Base-by-base conservation (phyloP, 495 filamentous ascomycete genomes). In the Daldinia grandis region DNA sequence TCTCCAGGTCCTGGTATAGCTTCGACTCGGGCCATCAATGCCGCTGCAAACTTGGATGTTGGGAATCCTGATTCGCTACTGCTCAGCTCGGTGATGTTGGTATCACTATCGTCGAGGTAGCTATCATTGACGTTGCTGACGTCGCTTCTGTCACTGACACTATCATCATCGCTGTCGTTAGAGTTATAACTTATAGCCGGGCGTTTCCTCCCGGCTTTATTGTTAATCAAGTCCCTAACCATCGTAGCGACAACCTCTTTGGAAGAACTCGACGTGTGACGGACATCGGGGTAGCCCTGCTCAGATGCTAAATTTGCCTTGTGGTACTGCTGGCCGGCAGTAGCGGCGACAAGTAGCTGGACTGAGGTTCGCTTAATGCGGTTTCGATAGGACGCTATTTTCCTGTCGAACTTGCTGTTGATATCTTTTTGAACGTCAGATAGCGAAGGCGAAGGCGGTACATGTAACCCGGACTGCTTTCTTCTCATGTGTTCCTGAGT, bases 281-380 rank as follows among this genome's bases (percentile, higher is more conserved):
- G 64, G 1, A 47, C 21, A 7, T 76, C 60, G 5, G 33, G 10
- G 33, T 35, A 12, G 12, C 12, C 33, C 14, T 35, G 33, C 70
- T 14, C 63, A 38, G 58, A 54, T 31, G 58, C 71, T 42, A 49
- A 49, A 28, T 44, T 64, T 17, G 56, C 37, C 44, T 71, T 66
- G 25, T 59, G 68, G 53, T 62, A 68, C 47, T 71, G 66, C 24
- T 72, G 33, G 35, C 69, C 54, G 12, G 70, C 62, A 7, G 66
- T 66, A 7, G 72, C 72, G 37, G 74, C 69, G 25, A 68, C 38
- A 14, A 75, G 69, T 5, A 76, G 57, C 55, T 76, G 72, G 5
- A 63, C 55, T 24, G 65, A 71, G 27, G 58, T 53, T 47, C 69
- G 66, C 50, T 60, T 63, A 30, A 71, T 24, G 27, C 59, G 69